Percentiles rank a stretch among this genome's conserved stretches.
Conservation (phyloP, 257 asterid genomes). For the Ocimum tenuiflorum region DNA sequence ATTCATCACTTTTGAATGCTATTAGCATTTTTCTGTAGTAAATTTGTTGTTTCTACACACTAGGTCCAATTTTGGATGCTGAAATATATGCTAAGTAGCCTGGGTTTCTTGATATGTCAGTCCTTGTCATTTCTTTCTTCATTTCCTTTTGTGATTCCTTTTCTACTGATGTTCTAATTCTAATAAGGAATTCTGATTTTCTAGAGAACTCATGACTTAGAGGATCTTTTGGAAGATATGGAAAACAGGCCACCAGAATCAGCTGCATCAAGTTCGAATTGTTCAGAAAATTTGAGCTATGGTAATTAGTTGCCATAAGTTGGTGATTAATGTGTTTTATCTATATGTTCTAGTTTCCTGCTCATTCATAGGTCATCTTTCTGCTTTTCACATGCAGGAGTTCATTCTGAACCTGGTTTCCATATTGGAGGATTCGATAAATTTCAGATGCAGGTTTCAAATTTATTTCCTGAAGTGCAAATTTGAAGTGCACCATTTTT, state of each 20-base stretch:
- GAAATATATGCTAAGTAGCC: background rate
- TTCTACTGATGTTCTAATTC: background rate
- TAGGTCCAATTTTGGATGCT: background rate
- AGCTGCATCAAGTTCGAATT: conserved; percentile 21
- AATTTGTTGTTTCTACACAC: background rate
- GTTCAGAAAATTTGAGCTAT: conserved; percentile 17
- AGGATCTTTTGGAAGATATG: conserved; percentile 33
- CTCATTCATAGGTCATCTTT: conserved; percentile 3
- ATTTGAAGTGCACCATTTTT: too few relatives aligned
- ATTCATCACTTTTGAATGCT: background rate
- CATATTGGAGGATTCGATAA: conserved; percentile 32
- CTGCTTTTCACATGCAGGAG: conserved; percentile 36
- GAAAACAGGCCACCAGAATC: conserved; percentile 37
- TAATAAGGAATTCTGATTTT: conserved; percentile 19
- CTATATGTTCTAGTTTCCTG: background rate
- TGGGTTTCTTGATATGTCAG: conserved; percentile 1
- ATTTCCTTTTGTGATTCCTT: background rate
- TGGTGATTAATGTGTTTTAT: conserved; percentile 1
- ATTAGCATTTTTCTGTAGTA: background rate
- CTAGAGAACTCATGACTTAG: conserved; percentile 51
- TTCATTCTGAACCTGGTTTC: conserved; percentile 24
- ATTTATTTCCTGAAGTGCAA: too few relatives aligned
- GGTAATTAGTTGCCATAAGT: conserved; percentile 30
- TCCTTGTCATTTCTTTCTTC: background rate
- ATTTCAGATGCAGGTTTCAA: conserved; percentile 53